These are phyloP conservation scores for Vanrija humicola DNA, from an alignment of 1,284 basidiomycete genomes.

Conservation along the genomic window DNA sequence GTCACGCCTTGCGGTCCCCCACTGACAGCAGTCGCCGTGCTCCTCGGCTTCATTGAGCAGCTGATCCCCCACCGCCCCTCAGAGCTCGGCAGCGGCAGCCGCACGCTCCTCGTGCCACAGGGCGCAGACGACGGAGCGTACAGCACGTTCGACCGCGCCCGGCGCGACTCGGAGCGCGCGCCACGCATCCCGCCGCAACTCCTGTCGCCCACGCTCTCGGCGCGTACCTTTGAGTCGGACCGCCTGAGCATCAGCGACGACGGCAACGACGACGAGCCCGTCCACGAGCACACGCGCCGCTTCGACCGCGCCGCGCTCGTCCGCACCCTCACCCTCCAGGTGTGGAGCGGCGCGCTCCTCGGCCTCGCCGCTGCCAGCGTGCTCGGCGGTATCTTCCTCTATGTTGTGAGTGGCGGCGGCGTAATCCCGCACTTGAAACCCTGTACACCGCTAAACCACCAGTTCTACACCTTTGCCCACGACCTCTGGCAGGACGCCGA, in stretches of 20 bases:
- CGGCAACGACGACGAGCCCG: conserved; percentile 9
- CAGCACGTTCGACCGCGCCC: conserved; percentile 6
- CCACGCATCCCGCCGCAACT: conserved; percentile 15
- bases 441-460: background rate
- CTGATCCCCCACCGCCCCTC: conserved; percentile 49
- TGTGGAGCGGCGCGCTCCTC: conserved; percentile 65
- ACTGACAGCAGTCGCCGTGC: conserved; percentile 57
- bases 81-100: background rate
- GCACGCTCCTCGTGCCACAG: conserved; percentile 5
- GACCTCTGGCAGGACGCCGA: conserved; percentile 62
- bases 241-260: conserved; percentile 1
- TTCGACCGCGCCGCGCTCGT: conserved; percentile 15
- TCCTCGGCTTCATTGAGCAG: conserved; percentile 78
- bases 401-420: conserved; percentile 35
- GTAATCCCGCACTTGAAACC: background rate
- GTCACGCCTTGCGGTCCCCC: conserved; percentile 2
- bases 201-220: conserved; percentile 8
- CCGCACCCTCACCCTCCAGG: conserved; percentile 52
- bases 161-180: background rate
- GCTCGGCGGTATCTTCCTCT: conserved; percentile 55
- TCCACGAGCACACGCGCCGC: background rate
- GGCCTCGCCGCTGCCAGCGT: conserved; percentile 69
- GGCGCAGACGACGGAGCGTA: conserved; percentile 1
- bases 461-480: conserved; percentile 52
- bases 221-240: conserved; percentile 4